Evolutionary conservation across 2,329 filamentous ascomycete species (phyloP).

Genomic region (Ceratocystis cacaofunesta): DNA sequence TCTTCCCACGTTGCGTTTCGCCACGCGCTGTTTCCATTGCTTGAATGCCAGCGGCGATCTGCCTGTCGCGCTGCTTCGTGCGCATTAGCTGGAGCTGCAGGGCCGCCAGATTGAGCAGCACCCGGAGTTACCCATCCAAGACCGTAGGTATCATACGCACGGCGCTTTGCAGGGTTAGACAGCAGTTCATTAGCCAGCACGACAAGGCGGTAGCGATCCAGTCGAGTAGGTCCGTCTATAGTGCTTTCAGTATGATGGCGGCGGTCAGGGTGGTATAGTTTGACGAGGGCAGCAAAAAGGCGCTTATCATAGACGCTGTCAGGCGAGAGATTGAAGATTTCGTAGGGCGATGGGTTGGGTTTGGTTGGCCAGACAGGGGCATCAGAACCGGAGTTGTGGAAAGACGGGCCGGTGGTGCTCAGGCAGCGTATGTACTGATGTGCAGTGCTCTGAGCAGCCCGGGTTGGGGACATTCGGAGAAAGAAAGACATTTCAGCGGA

Average conservation of each 20-base stretch:
- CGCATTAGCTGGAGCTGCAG: constrained; percentile 38
- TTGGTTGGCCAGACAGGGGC: constrained; percentile 31
- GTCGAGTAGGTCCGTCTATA: constrained; percentile 30
- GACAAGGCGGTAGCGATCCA: constrained; percentile 83
- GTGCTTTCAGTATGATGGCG: constrained; percentile 23
- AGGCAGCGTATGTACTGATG: neutral
- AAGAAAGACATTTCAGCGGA: neutral
- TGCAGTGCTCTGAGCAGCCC: neutral
- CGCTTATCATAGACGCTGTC: constrained; percentile 63
- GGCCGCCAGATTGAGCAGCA: constrained; percentile 24
- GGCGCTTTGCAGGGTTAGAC: constrained; percentile 62
- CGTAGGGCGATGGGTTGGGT: constrained; percentile 63
- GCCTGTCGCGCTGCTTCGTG: constrained; percentile 26
- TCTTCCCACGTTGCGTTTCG: constrained; percentile 95
- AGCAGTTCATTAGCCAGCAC: constrained; percentile 80
- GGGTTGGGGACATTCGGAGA: neutral
- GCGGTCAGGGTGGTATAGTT: constrained; percentile 86
- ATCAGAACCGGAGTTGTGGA: neutral
- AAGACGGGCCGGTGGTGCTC: neutral
- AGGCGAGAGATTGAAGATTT: constrained; percentile 50
- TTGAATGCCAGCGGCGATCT: constrained; percentile 35
- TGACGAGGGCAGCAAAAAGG: constrained; percentile 80
- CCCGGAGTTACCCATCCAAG: constrained; percentile 51
- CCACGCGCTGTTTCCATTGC: constrained; percentile 31
- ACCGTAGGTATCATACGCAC: constrained; percentile 68